These are phyloP conservation scores for Syncephalastrum sp. DNA, from an alignment of 371 early-diverging fungal genomes.

Conservation along the genomic window DNA sequence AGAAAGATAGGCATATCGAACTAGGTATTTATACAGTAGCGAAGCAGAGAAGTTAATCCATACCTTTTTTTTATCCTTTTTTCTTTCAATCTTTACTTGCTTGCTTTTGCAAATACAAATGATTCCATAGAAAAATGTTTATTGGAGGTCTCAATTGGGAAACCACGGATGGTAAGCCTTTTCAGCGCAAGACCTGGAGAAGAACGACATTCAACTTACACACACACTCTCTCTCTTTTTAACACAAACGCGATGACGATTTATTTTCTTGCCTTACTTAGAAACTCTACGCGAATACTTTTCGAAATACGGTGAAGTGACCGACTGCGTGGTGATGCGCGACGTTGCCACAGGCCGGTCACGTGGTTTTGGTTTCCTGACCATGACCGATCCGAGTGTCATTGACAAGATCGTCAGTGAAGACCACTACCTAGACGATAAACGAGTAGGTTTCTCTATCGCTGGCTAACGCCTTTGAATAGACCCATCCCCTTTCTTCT, in stretches of 20 bases:
- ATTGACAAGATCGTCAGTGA: constrained; percentile 74
- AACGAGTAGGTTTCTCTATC: constrained; percentile 56
- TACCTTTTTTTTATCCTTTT: constrained; percentile 15
- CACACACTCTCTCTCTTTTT: too few species aligned
- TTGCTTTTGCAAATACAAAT: constrained; percentile 1
- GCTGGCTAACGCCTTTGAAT: too few species aligned
- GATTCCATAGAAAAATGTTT: constrained; percentile 77
- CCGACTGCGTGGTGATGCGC: constrained; percentile 82
- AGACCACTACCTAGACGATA: constrained; percentile 82
- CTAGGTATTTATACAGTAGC: constrained; percentile 17
- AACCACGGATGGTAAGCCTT: constrained; percentile 79
- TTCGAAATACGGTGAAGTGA: constrained; percentile 67
- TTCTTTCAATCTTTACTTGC: constrained; percentile 11
- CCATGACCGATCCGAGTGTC: constrained; percentile 66
- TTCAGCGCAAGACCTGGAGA: not conserved
- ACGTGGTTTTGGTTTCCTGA: constrained; percentile 90
- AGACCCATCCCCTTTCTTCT: too few species aligned
- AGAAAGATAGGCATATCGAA: constrained; percentile 15
- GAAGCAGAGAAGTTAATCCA: constrained; percentile 16
- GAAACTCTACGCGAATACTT: constrained; percentile 77
- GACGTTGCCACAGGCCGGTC: constrained; percentile 79
- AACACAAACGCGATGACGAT: constrained; percentile 2
- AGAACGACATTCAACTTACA: too few species aligned
- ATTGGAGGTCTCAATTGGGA: constrained; percentile 94
- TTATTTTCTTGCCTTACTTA: constrained; percentile 19